A percentile compares a stretch with the other conserved stretches of the same genome.
Conservation (phyloP, 2,329 filamentous ascomycete species). For the Dactylellina leptospora region DNA sequence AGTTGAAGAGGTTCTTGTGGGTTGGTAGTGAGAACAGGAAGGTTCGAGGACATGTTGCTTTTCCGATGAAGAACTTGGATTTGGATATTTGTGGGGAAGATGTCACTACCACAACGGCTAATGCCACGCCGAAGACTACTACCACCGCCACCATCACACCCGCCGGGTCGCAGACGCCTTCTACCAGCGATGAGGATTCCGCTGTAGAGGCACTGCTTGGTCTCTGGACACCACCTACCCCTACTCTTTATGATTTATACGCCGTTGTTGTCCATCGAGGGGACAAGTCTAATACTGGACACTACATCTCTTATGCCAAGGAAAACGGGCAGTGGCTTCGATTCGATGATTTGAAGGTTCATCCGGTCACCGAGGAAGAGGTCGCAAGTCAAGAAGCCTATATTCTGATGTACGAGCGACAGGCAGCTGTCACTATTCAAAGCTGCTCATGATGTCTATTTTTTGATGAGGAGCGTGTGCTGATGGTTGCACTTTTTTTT, state of each 20-base stretch:
- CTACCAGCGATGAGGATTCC: background rate
- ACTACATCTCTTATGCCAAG: conserved; percentile 41
- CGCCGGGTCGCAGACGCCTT: background rate
- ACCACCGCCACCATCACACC: background rate
- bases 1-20: conserved; percentile 48
- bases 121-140: background rate
- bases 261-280: conserved; percentile 37
- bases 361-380: conserved; percentile 29
- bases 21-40: conserved; percentile 41
- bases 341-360: conserved; percentile 48
- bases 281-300: conserved; percentile 39
- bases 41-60: conserved; percentile 35
- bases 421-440: background rate
- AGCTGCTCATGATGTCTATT: background rate
- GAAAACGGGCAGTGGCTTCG: conserved; percentile 37
- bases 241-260: conserved; percentile 34
- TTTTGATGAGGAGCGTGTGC: background rate
- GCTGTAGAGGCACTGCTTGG: background rate
- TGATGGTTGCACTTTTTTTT: background rate
- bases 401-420: conserved; percentile 49
- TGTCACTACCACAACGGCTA: background rate
- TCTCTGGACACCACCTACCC: background rate
- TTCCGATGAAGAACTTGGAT: conserved; percentile 33
- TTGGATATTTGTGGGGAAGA: conserved; percentile 19
- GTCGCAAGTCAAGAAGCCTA: conserved; percentile 40